Base-by-base conservation (phyloP, 1,139 yeast genomes). In the Taphrina betulina region DNA sequence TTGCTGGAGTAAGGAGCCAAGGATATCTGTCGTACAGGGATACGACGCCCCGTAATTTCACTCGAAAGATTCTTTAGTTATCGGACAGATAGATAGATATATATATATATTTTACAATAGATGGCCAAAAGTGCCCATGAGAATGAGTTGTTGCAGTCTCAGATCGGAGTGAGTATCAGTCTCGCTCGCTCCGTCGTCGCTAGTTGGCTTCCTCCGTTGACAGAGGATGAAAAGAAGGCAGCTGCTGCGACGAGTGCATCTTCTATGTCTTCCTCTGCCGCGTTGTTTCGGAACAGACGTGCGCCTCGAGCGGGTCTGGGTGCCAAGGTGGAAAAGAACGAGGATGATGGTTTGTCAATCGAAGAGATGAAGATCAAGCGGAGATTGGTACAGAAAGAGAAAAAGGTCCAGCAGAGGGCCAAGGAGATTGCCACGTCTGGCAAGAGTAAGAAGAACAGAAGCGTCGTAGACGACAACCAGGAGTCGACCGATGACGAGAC, bases 131-230 rank as follows among this genome's bases (percentile, higher is more conserved):
- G n/a, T n/a, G n/a, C n/a, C n/a, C 23, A 16, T n/a, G 34, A 43
- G 29, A 43, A 29, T 17, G 48, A 43, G 3, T 28, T 31, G 19
- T 22, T 50, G 7, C 46, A 40, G 12, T 17, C 54, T 26, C 54
- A 50, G 35, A 50, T 50, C 23, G 54, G 54, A 1, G 54, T 50
- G 34, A 38, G 46, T 24, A 50, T 50, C 45, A 50, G 44, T 40
- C 33, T 50, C n/a, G 54, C 54, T 10, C 54, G 54, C 12, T 28
- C 24, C 5, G 24, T 50, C 8, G 54, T 50, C 24, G 46, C 54
- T 19, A 38, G 40, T 33, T 50, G 54, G 54, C 26, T 50, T 4
- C 54, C 54, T 3, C 46, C 54, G 12, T n/a, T 28, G 45, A 41
- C 45, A 5, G 35, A 41, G 19, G 35, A 41, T n/a, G 45, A 41